phyloP scores from a whole-genome alignment of 768 basidiomycete genomes.

The Sporobolomyces phaffii region DNA sequence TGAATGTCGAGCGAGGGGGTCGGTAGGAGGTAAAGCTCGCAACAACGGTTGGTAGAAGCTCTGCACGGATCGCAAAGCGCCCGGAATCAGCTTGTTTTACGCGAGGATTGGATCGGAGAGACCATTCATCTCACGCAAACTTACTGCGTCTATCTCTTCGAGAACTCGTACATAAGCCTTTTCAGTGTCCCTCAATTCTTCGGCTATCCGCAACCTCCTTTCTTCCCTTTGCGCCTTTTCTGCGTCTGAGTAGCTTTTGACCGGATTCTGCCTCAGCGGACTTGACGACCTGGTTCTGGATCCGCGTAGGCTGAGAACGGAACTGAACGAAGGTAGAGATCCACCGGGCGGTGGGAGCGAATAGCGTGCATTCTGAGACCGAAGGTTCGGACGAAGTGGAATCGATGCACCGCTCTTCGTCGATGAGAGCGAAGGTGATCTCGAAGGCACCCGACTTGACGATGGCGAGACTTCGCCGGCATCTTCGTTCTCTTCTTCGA shows the following conservation, averaged over 20 bases:
- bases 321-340: neutral
- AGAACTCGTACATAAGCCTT: conserved; percentile 33
- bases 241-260: neutral
- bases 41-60: conserved; percentile 34
- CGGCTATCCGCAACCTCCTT: conserved; percentile 29
- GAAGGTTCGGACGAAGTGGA: neutral
- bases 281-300: neutral
- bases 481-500: conserved; percentile 20
- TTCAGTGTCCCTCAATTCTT: conserved; percentile 41
- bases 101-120: neutral
- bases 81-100: too few species aligned
- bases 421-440: neutral
- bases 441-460: neutral
- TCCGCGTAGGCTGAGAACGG: conserved; percentile 1
- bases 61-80: neutral
- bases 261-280: neutral
- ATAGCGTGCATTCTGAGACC: neutral
- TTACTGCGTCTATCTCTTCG: conserved; percentile 37
- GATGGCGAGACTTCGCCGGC: neutral
- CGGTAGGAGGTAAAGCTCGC: neutral
- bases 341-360: conserved; percentile 7
- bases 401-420: neutral
- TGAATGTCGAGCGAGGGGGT: conserved; percentile 11
- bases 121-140: neutral
- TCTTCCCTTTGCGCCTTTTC: conserved; percentile 18